phyloP scores from a whole-genome alignment of 164 flowering plant species.

The Santalum album region DNA sequence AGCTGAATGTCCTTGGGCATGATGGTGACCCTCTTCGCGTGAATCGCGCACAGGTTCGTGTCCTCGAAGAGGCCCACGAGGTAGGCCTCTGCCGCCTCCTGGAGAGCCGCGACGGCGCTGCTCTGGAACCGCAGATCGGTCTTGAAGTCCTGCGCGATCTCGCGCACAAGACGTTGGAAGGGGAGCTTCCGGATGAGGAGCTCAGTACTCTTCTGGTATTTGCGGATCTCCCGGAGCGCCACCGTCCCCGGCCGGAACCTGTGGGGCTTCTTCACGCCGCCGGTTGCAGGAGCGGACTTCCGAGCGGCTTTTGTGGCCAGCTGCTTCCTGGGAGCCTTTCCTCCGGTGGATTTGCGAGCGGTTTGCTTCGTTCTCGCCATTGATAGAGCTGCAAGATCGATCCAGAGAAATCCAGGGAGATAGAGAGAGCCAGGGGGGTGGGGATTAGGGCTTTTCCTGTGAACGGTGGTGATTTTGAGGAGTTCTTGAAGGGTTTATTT shows the following conservation, averaged over 20 bases:
- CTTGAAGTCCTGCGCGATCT: slow-evolving; percentile 7
- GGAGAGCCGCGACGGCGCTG: background rate
- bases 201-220: slow-evolving; percentile 5
- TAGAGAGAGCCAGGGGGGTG: too few species aligned
- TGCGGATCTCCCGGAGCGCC: slow-evolving; percentile 1
- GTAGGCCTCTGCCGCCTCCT: slow-evolving; percentile 4
- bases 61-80: slow-evolving; percentile 2
- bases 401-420: too few species aligned
- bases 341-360: slow-evolving; percentile 5
- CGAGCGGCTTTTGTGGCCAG: slow-evolving; percentile 3
- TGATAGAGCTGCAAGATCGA: too few species aligned
- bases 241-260: slow-evolving; percentile 3
- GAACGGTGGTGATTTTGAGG: too few species aligned
- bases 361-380: slow-evolving; percentile 5
- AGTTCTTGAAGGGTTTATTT: too few species aligned
- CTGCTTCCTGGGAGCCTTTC: slow-evolving; percentile 6
- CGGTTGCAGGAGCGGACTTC: slow-evolving; percentile 6
- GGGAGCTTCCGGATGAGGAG: slow-evolving; percentile 3
- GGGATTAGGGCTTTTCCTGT: too few species aligned
- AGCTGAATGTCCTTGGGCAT: slow-evolving; percentile 5
- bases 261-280: slow-evolving; percentile 4
- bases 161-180: background rate
- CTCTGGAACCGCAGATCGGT: slow-evolving; percentile 3
- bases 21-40: slow-evolving; percentile 4
- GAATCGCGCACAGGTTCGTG: slow-evolving; percentile 4